Conservation (phyloP, 352 stramenopile genomes). For the Phytophthora fragariaefolia region DNA sequence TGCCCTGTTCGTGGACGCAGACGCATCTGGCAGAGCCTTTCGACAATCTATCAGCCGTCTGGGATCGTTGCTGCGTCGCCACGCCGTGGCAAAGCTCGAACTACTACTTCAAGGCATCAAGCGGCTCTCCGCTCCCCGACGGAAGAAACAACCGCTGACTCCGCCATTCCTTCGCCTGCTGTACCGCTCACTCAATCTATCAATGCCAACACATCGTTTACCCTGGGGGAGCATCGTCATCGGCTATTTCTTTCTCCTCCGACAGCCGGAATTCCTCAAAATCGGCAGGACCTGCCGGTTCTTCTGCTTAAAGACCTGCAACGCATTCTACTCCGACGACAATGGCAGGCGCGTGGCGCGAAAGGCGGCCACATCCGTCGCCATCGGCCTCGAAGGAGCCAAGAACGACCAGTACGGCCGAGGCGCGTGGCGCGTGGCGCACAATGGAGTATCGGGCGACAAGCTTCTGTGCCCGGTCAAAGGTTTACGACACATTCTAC, state of each 20-base stretch:
- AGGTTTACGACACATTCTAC: not conserved
- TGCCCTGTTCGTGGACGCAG: slow-evolving; percentile 17
- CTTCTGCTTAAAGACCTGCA: slow-evolving; percentile 18
- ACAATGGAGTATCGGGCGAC: slow-evolving; percentile 16
- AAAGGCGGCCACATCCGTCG: slow-evolving; percentile 17
- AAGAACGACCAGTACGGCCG: slow-evolving; percentile 18
- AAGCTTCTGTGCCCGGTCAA: slow-evolving; percentile 16
- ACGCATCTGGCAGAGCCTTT: slow-evolving; percentile 8
- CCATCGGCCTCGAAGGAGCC: slow-evolving; percentile 9
- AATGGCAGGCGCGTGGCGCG: slow-evolving; percentile 1
- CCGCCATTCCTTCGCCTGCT: slow-evolving; percentile 17
- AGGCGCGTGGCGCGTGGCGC: slow-evolving; percentile 8
- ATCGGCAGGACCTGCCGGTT: not conserved
- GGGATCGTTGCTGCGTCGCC: slow-evolving; percentile 12
- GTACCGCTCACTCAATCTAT: slow-evolving; percentile 6
- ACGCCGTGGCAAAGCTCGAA: slow-evolving; percentile 13
- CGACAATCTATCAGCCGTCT: slow-evolving; percentile 28
- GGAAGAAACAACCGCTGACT: slow-evolving; percentile 18
- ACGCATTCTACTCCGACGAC: slow-evolving; percentile 17
- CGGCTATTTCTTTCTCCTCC: slow-evolving; percentile 29
- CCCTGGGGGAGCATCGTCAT: slow-evolving; percentile 33
- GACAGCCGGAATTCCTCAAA: slow-evolving; percentile 24
- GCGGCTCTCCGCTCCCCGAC: not conserved
- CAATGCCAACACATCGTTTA: slow-evolving; percentile 16
- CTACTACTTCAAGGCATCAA: slow-evolving; percentile 10